Evolutionary conservation across 345 rosid species (phyloP).

Genomic region (Citrus maxima): DNA sequence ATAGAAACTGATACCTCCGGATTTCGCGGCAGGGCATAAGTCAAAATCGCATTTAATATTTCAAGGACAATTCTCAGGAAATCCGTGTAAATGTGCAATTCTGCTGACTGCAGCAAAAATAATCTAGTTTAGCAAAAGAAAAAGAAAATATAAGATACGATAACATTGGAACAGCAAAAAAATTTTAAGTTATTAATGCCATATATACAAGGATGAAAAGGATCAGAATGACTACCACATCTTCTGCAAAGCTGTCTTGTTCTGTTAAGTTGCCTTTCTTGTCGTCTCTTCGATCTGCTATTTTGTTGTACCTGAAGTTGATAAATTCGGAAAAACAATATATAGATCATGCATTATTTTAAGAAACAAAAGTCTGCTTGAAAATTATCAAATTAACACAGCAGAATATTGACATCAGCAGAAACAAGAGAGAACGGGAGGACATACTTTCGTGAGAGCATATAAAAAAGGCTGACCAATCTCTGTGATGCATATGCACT

Average conservation of each 20-base stretch:
- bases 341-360: not conserved
- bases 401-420: not conserved
- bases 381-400: not conserved
- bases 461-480: conserved; percentile 92
- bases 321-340: conserved; percentile 5
- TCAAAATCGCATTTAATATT: conserved; percentile 89
- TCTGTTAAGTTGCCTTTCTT: conserved; percentile 53
- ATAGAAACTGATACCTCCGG: conserved; percentile 66
- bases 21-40: conserved; percentile 88
- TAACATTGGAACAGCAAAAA: not conserved
- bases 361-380: not conserved
- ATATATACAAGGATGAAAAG: conserved; percentile 14
- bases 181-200: not conserved
- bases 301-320: conserved; percentile 69
- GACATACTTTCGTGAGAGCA: conserved; percentile 96
- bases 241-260: conserved; percentile 59
- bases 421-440: not conserved
- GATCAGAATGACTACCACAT: conserved; percentile 46
- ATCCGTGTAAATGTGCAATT: conserved; percentile 92
- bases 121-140: conserved; percentile 10
- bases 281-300: conserved; percentile 65
- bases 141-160: conserved; percentile 7
- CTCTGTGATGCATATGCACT: conserved; percentile 98
- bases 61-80: conserved; percentile 95
- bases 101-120: conserved; percentile 62